Evolutionary conservation across 768 basidiomycete genomes (phyloP), one percentile per base, ranked within the genome.

Genomic region (Clitopilus hobsonii): DNA sequence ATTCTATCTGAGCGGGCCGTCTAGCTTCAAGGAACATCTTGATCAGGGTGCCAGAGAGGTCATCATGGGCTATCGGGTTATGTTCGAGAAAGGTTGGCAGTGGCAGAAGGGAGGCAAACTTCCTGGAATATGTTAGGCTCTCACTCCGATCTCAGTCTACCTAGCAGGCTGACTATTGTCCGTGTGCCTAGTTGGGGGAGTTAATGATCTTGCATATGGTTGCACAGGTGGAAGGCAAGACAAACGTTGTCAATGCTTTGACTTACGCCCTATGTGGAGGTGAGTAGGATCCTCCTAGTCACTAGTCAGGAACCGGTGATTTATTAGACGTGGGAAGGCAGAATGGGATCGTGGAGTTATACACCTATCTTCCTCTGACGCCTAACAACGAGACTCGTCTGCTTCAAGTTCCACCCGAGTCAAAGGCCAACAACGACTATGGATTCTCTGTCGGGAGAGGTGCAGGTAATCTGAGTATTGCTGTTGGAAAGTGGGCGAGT

Each of bases 91-190:
- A 0, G 84, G 73, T 1, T 90, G 85, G 78, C 77, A 81, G 30
- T 90, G 83, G 78, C 75, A 71, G n/a, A 84, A 84, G 61, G 89
- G 89, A 25, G 89, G 89, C 1, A 91, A 91, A 63, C 71, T 90
- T 14, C 88, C 89, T 27, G 89, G 89, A 10, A 67, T 86, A 14
- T 87, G 85, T 83, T 58, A 61, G 86, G 74, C 14, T 49, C 11
- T 16, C 16, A 10, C 27, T 30, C 22, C 10, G 6, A 23, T n/a
- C 7, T 6, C 10, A 38, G n/a, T n/a, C n/a, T n/a, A n/a, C n/a
- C n/a, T n/a, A n/a, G n/a, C n/a, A n/a, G n/a, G n/a, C 16, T 53
- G 32, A 29, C 47, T 51, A 23, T 20, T 50, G 41, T 45, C 14
- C 41, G n/a, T 20, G 27, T 54, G 45, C 28, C 5, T 36, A 84